Percentiles rank a stretch among this genome's conserved stretches.
Evolutionary conservation across 2,329 filamentous ascomycete species (phyloP).

Genomic region (Calonectria crousiana): DNA sequence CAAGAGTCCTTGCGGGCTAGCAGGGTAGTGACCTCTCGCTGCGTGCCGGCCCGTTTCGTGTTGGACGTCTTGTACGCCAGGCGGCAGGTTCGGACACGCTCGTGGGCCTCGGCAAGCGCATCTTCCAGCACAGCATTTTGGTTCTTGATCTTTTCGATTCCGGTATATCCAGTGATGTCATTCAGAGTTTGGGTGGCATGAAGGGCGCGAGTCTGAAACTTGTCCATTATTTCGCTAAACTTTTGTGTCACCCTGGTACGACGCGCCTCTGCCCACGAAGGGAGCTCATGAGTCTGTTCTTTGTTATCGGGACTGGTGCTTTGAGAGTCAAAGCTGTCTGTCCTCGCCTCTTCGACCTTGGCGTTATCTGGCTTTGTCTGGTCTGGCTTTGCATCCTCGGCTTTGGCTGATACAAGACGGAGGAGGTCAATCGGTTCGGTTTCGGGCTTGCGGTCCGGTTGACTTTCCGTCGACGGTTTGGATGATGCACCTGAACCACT

Average conservation of each 20-base stretch:
- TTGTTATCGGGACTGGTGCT: constrained; percentile 20
- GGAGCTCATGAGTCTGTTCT: constrained; percentile 42
- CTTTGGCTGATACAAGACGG: constrained; percentile 23
- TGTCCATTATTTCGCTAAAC: constrained; percentile 79
- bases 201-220: constrained; percentile 86
- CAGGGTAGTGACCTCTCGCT: constrained; percentile 94
- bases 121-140: constrained; percentile 78
- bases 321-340: constrained; percentile 17
- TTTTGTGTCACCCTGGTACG: constrained; percentile 49
- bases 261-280: constrained; percentile 49
- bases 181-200: constrained; percentile 90
- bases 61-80: constrained; percentile 86
- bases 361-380: background rate
- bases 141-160: constrained; percentile 86
- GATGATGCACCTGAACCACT: constrained; percentile 28
- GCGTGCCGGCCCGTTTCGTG: constrained; percentile 84
- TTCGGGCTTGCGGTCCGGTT: constrained; percentile 30
- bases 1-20: constrained; percentile 95
- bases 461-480: constrained; percentile 29
- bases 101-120: constrained; percentile 70
- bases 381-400: constrained; percentile 2
- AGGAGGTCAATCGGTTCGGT: constrained; percentile 37
- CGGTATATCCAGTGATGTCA: constrained; percentile 92
- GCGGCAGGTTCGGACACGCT: constrained; percentile 77
- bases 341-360: constrained; percentile 9